phyloP scores from a whole-genome alignment of 2,329 filamentous ascomycete genomes.

The Diplodia intermedia region DNA sequence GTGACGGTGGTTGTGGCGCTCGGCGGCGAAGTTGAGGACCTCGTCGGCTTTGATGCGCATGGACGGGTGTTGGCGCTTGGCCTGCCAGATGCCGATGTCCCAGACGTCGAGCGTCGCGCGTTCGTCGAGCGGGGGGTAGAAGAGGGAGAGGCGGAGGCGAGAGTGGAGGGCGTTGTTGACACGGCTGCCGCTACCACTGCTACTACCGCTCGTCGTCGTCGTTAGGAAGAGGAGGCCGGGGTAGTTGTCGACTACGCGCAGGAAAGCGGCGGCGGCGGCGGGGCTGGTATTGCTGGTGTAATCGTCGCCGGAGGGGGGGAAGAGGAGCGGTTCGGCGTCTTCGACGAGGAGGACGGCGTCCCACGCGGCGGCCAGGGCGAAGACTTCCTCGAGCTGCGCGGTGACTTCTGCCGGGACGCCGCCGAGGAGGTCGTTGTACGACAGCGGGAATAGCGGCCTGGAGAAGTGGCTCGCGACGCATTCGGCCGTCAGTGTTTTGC shows the following conservation, averaged over 20 bases:
- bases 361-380: background rate
- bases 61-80: background rate
- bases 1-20: background rate
- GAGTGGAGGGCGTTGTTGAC: background rate
- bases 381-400: background rate
- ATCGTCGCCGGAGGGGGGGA: background rate
- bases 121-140: background rate
- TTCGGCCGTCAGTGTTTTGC: constrained; percentile 12
- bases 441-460: background rate
- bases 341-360: background rate
- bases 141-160: background rate
- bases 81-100: background rate
- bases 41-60: background rate
- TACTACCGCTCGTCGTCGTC: too few species aligned
- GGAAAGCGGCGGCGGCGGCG: background rate
- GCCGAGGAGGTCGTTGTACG: background rate
- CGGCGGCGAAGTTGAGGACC: background rate
- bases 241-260: background rate
- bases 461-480: background rate
- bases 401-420: background rate
- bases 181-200: too few species aligned
- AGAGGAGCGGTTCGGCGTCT: background rate
- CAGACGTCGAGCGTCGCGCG: background rate
- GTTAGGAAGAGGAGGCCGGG: background rate
- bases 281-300: background rate